A percentile compares a stretch with the other conserved stretches of the same genome.
These are phyloP conservation scores for Candida loeiensis DNA, from an alignment of 805 yeast genomes.

Conservation along the genomic window DNA sequence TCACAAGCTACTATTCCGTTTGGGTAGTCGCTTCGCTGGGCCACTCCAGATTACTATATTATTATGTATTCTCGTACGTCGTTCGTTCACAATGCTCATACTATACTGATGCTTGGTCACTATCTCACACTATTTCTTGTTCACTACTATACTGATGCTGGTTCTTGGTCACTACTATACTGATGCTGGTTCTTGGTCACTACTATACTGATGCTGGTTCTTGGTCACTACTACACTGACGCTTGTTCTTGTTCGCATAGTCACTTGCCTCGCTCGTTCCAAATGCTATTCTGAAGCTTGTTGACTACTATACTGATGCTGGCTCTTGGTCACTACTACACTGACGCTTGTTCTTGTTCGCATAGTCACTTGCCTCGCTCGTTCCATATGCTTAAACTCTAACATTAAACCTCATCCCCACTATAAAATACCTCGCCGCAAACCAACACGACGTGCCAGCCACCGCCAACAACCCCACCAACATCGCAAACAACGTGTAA, in stretches of 20 bases:
- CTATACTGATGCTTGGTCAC: no score
- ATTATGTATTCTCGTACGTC: no score
- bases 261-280: not conserved
- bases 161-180: not conserved
- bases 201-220: no score
- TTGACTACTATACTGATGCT: no score
- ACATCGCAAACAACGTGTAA: constrained; percentile 31
- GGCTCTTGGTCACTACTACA: not conserved
- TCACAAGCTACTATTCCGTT: no score
- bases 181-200: no score
- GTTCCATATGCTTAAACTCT: constrained; percentile 5
- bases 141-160: not conserved
- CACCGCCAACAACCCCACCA: constrained; percentile 29
- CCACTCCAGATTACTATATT: no score
- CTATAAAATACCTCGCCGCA: constrained; percentile 27
- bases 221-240: not conserved
- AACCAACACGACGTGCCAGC: constrained; percentile 28
- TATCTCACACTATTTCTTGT: not conserved
- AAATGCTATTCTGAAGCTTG: no score
- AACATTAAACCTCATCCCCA: constrained; percentile 22
- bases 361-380: not conserved
- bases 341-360: not conserved
- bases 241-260: not conserved
- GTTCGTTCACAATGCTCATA: no score
- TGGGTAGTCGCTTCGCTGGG: no score